Base-by-base conservation (phyloP, 768 basidiomycete genomes). In the Cantharellus anzutake region DNA sequence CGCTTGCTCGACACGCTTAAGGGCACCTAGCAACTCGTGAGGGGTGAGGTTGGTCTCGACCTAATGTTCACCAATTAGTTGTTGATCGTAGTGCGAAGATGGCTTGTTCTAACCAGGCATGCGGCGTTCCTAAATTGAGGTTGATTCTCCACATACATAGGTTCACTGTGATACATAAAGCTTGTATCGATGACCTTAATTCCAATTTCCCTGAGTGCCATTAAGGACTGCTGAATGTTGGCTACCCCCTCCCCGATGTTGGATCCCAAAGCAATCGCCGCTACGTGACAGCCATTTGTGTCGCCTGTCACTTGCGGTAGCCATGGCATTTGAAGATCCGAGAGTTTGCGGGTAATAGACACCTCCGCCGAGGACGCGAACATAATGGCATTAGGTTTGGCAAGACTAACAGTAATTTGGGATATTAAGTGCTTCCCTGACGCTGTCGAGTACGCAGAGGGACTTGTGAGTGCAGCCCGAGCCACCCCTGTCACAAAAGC, bases 141-240 rank as follows among this genome's bases (percentile, higher is more conserved):
- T 68, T 99, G 96, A 60, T 96, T 84, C 5, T 79, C 79, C 50
- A 94, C 84, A 68, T 99, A 98, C 96, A 99, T 98, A 0, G 96
- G 89, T 5, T 83, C 76, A 20, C 86, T 92, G 70, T 97, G 86
- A 68, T 97, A 98, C 73, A 97, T 68, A 70, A 91, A 87, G 67
- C 89, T 91, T 0, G 89, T 92, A 65, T 87, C 76, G 29, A 82
- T 69, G 38, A 94, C 73, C 14, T 66, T 66, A 2, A 76, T 68
- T 37, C 64, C 64, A 7, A 69, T 62, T 7, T 69, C 66, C 66
- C 89, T 85, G 3, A 97, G 75, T 20, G 83, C 68, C 16, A 80
- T 77, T 4, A 97, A 72, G 0, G 93, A 90, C 41, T 73, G 71
- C 65, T 85, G 83, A 63, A 98, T 84, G 67, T 96, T 85, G 34